These are phyloP conservation scores for Eutrema japonicum DNA, from an alignment of 345 rosid genomes.

Conservation along the genomic window DNA sequence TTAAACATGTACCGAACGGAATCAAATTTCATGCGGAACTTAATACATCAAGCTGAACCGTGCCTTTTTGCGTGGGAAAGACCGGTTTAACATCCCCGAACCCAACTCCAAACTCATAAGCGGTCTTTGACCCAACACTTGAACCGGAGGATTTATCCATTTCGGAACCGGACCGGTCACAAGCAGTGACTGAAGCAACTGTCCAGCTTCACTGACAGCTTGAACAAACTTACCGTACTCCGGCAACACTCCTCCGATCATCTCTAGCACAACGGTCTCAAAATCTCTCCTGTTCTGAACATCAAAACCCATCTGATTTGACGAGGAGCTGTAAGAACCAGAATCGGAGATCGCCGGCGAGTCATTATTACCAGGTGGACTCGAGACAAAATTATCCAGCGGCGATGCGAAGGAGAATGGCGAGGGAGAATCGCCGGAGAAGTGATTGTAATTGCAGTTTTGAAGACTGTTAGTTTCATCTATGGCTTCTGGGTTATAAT, in stretches of 20 bases:
- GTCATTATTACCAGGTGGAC: not conserved
- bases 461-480: constrained; percentile 5
- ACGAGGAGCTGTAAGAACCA: not conserved
- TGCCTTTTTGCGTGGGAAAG: constrained; percentile 23
- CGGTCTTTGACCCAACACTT: constrained; percentile 27
- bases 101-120: constrained; percentile 25
- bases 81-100: constrained; percentile 15
- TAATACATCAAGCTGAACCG: constrained; percentile 18
- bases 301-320: constrained; percentile 18
- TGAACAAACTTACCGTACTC: constrained; percentile 53
- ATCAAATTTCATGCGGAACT: not conserved
- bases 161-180: constrained; percentile 47
- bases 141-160: constrained; percentile 58
- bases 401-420: constrained; percentile 5
- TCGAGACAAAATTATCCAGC: not conserved
- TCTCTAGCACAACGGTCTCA: constrained; percentile 37
- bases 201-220: constrained; percentile 47
- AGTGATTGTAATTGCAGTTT: not conserved
- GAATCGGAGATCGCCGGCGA: constrained; percentile 15
- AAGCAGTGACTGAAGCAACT: constrained; percentile 47
- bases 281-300: constrained; percentile 16
- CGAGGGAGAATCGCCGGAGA: constrained; percentile 1
- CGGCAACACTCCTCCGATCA: constrained; percentile 45
- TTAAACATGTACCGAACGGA: not conserved
- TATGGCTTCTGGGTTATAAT: not conserved